Percentiles rank a stretch among this genome's conserved stretches.
phyloP scores from a whole-genome alignment of 345 rosid genomes.

The Syzygium jambos region DNA sequence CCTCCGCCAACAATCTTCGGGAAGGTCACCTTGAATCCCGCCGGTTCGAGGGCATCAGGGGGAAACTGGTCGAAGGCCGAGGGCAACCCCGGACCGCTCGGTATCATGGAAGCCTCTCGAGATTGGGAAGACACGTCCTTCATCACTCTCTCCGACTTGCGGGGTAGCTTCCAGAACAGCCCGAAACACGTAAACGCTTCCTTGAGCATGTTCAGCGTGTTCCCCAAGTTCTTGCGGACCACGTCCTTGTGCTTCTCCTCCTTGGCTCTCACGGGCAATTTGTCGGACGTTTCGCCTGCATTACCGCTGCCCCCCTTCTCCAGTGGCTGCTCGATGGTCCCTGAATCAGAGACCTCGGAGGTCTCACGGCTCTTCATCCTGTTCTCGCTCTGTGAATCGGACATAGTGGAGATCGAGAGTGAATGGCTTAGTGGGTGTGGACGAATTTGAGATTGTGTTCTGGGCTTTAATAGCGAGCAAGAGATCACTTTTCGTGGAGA shows the following conservation, averaged over 20 bases:
- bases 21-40: neutral
- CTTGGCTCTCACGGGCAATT: neutral
- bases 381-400: neutral
- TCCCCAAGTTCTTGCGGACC: no score
- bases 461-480: neutral
- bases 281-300: neutral
- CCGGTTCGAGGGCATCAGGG: neutral
- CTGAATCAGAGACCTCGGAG: neutral
- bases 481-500: neutral
- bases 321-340: neutral
- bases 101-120: neutral
- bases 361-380: neutral
- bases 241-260: neutral
- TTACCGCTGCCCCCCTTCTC: neutral
- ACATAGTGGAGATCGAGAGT: neutral
- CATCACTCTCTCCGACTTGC: no score
- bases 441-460: neutral
- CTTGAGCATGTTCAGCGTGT: no score
- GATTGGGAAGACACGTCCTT: neutral
- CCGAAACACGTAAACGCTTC: no score
- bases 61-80: neutral
- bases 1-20: neutral
- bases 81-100: neutral
- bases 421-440: neutral
- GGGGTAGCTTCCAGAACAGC: no score